Evolutionary conservation across 2,329 filamentous ascomycete species (phyloP).

Genomic region (Nannizziopsis arthrosporioides): DNA sequence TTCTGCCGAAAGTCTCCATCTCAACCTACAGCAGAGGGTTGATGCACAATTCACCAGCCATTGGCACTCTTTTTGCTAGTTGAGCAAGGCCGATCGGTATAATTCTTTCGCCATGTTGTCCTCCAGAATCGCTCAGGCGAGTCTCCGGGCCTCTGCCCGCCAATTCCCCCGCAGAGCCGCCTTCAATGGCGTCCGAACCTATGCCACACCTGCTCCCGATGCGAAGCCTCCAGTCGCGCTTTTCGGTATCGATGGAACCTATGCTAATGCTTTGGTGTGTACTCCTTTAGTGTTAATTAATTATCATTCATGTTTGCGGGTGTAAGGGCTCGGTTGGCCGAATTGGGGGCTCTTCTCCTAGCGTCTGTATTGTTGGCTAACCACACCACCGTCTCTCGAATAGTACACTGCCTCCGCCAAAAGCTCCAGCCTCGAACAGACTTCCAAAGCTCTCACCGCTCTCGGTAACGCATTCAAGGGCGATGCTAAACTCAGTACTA

Average conservation of each 20-base stretch:
- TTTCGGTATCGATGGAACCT: slow-evolving; percentile 94
- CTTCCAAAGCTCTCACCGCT: slow-evolving; percentile 63
- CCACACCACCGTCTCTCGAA: slow-evolving; percentile 1
- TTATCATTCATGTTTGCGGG: background rate
- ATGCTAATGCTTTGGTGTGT: slow-evolving; percentile 94
- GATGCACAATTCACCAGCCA: slow-evolving; percentile 10
- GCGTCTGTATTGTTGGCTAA: slow-evolving; percentile 3
- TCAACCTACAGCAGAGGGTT: slow-evolving; percentile 7
- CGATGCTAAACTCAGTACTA: slow-evolving; percentile 65
- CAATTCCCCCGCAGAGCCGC: slow-evolving; percentile 32
- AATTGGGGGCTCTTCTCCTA: background rate
- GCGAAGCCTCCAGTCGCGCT: slow-evolving; percentile 78
- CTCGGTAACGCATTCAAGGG: slow-evolving; percentile 63
- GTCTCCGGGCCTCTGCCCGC: slow-evolving; percentile 44
- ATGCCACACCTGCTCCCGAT: slow-evolving; percentile 54
- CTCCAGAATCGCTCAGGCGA: slow-evolving; percentile 45
- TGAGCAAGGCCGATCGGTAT: slow-evolving; percentile 6
- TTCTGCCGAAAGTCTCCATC: slow-evolving; percentile 9
- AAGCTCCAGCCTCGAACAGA: slow-evolving; percentile 70
- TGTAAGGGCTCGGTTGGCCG: background rate
- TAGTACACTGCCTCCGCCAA: slow-evolving; percentile 96
- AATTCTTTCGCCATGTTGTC: slow-evolving; percentile 40
- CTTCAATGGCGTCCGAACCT: slow-evolving; percentile 52
- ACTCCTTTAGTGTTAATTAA: background rate
- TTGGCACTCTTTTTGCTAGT: slow-evolving; percentile 5